Conservation (phyloP, 2,329 filamentous ascomycete species). For the Fusarium sarcochroum region DNA sequence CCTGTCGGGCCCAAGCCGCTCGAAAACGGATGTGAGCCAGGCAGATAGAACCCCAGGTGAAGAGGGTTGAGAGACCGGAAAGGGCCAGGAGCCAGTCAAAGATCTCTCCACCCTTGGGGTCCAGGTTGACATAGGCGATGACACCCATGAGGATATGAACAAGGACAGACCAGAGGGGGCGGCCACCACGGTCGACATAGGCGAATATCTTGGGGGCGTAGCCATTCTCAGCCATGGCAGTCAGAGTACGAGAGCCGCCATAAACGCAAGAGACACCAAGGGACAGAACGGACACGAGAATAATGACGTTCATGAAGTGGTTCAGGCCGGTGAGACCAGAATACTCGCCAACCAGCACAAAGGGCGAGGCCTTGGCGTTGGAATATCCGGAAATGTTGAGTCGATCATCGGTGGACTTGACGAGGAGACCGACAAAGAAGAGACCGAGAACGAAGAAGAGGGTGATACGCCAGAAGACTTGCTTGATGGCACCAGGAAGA, state of each 20-base stretch:
- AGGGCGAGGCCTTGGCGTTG: slow-evolving; percentile 60
- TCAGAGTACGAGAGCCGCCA: slow-evolving; percentile 68
- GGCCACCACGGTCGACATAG: slow-evolving; percentile 68
- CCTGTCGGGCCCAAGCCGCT: slow-evolving; percentile 69
- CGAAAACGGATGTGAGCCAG: slow-evolving; percentile 76
- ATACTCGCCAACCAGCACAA: slow-evolving; percentile 65
- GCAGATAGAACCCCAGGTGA: slow-evolving; percentile 77
- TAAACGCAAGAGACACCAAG: slow-evolving; percentile 69
- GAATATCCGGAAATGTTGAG: slow-evolving; percentile 52
- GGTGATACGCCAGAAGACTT: slow-evolving; percentile 71
- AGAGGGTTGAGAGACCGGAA: slow-evolving; percentile 73
- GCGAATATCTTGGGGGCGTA: slow-evolving; percentile 68
- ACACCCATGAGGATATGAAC: slow-evolving; percentile 63
- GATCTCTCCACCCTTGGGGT: slow-evolving; percentile 63
- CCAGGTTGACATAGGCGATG: slow-evolving; percentile 63
- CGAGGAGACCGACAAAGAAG: slow-evolving; percentile 63
- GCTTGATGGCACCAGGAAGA: slow-evolving; percentile 84
- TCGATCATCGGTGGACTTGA: slow-evolving; percentile 60
- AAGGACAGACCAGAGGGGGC: slow-evolving; percentile 62
- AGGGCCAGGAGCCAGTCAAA: slow-evolving; percentile 77
- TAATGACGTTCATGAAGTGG: slow-evolving; percentile 68
- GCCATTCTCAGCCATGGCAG: slow-evolving; percentile 67
- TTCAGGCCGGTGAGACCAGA: slow-evolving; percentile 64
- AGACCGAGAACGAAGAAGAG: slow-evolving; percentile 66
- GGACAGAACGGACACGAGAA: slow-evolving; percentile 67